Percentiles rank a stretch among this genome's conserved stretches.
Conservation (phyloP, 2,329 filamentous ascomycete genomes). For the Cytospora paraplurivora region DNA sequence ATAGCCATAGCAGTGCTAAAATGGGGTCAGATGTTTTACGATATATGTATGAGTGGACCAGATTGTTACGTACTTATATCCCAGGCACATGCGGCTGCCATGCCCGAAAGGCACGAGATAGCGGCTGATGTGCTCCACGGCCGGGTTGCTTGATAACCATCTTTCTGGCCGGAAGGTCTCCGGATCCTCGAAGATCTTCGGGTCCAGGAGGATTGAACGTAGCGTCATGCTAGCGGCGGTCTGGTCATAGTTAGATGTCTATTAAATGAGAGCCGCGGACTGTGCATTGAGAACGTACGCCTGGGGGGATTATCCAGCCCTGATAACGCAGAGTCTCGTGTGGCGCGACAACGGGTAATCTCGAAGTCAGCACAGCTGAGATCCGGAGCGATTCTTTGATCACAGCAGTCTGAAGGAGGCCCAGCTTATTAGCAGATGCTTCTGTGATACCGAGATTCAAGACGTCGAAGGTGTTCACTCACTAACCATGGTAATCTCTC, state of each 20-base stretch:
- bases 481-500: conserved; percentile 6
- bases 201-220: background rate
- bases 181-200: background rate
- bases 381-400: no score
- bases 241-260: no score
- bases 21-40: no score
- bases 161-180: background rate
- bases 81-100: conserved; percentile 1
- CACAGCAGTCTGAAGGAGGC: no score
- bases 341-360: no score
- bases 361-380: no score
- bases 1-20: background rate
- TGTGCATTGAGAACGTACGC: background rate
- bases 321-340: background rate
- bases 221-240: background rate
- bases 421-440: no score
- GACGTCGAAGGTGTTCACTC: no score
- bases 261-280: no score
- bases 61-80: background rate
- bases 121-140: background rate
- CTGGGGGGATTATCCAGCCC: background rate
- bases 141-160: conserved; percentile 1
- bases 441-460: no score
- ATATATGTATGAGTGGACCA: no score
- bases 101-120: conserved; percentile 11